Evolutionary conservation across 169 alveolate genomes (phyloP).

Genomic region (Plasmodium malariae): DNA sequence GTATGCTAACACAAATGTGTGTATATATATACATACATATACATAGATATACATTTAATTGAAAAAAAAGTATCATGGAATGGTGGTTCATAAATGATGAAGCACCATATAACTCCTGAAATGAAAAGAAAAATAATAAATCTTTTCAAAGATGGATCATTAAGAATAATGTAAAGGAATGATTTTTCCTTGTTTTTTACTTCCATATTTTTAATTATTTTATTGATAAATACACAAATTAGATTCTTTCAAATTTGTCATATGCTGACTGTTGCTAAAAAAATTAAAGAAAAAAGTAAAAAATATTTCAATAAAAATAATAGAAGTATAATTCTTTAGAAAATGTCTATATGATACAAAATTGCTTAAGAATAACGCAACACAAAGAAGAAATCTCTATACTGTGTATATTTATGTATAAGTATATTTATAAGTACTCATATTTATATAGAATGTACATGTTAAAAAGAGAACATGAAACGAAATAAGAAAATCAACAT

Average conservation of each 20-base stretch:
- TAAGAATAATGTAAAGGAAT: conserved; percentile 37
- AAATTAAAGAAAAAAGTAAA: not conserved
- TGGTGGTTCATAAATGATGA: too few species aligned
- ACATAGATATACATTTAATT: not conserved
- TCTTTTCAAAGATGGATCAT: conserved; percentile 48
- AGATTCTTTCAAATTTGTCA: not conserved
- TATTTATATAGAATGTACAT: too few species aligned
- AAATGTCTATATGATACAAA: too few species aligned
- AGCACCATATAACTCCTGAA: conserved; percentile 50
- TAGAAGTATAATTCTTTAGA: too few species aligned
- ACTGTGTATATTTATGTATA: too few species aligned
- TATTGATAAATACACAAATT: not conserved
- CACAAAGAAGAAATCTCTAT: too few species aligned
- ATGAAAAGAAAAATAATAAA: conserved; percentile 22
- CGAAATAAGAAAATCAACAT: too few species aligned
- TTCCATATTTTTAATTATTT: conserved; percentile 34
- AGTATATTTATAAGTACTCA: too few species aligned
- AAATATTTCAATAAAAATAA: too few species aligned
- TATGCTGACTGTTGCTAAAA: not conserved
- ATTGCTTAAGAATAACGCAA: too few species aligned
- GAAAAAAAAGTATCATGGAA: too few species aligned
- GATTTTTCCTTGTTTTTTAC: conserved; percentile 46
- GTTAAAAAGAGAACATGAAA: too few species aligned
- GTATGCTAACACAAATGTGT: not conserved
- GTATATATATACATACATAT: not conserved